Evolutionary conservation across 208 protist species (phyloP), one percentile per base, ranked within the genome.

Genomic region (Acanthamoeba healyi): DNA sequence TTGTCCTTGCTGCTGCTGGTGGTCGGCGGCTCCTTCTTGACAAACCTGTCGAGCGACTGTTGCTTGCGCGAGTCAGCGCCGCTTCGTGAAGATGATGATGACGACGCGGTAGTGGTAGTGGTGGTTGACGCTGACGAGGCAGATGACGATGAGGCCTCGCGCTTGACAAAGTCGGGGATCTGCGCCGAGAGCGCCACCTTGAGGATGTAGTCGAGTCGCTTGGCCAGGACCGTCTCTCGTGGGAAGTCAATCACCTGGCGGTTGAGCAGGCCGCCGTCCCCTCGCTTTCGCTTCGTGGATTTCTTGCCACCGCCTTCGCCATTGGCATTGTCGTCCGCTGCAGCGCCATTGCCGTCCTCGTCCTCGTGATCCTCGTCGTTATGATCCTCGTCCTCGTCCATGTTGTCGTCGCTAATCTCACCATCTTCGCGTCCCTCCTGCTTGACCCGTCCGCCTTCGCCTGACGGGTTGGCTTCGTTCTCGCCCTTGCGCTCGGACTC

Each of bases 121-220:
- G 22, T 14, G 26, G 15, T 14, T 29, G 77, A 86, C 32, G 74
- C 2, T 15, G 74, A 84, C 4, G 74, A 84, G 15, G 74, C 2
- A 1, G 77, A 34, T 1, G 40, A 32, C 17, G 84, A 67, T 15
- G 34, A 46, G 61, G n/a, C 5, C 36, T 65, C 84, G 10, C 40
- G 19, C 56, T 93, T 93, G 17, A 40, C 36, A 81, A n/a, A 82
- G 70, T 93, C 67, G 40, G 49, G 36, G 10, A 70, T 91, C 42
- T 65, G 84, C 9, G 84, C n/a, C 10, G 84, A 38, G 34, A 91
- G 38, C 6, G 84, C 84, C 38, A 82, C 70, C 44, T 93, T 93
- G 36, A 93, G 40, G 42, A 93, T 74, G 65, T 93, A 93, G 26
- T 93, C 89, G 36, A 93, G 38, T 26, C 89, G 61, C 46, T 93